Percentiles rank a stretch among this genome's conserved stretches.
phyloP scores from a whole-genome alignment of 192 early-diverging fungal species.

The Anaeromyces robustus region DNA sequence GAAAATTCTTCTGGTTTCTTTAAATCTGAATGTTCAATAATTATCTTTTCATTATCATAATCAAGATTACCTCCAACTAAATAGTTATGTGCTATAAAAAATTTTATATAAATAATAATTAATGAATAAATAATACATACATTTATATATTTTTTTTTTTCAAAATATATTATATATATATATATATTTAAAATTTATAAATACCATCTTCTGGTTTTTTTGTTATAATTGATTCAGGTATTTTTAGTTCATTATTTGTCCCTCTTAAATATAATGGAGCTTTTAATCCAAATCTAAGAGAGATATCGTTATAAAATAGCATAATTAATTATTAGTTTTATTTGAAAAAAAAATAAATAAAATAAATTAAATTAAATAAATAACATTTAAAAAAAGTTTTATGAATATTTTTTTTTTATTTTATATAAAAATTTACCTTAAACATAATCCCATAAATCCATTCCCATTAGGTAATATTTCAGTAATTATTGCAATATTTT shows the following conservation, averaged over 20 bases:
- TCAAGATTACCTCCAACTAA: background rate
- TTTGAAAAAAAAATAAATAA: too few species aligned
- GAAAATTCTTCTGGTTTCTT: background rate
- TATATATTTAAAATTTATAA: too few species aligned
- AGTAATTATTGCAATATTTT: conserved; percentile 47
- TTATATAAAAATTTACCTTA: background rate
- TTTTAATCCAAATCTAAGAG: conserved; percentile 42
- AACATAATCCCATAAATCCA: background rate
- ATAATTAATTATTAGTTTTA: too few species aligned
- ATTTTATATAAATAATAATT: too few species aligned
- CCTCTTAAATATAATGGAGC: conserved; percentile 54
- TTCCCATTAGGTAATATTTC: conserved; percentile 53
- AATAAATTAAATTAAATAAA: too few species aligned
- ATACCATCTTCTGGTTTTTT: conserved; percentile 19
- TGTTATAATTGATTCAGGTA: conserved; percentile 44
- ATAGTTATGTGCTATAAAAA: background rate
- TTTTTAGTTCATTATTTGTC: conserved; percentile 24
- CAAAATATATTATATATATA: too few species aligned
- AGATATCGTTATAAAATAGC: conserved; percentile 8
- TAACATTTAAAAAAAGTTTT: too few species aligned
- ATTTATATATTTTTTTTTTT: background rate
- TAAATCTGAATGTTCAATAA: background rate
- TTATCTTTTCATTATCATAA: background rate
- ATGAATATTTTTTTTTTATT: too few species aligned
- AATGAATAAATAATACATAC: background rate